Evolutionary conservation across 768 basidiomycete genomes (phyloP).

Genomic region (Suillus alpinus): DNA sequence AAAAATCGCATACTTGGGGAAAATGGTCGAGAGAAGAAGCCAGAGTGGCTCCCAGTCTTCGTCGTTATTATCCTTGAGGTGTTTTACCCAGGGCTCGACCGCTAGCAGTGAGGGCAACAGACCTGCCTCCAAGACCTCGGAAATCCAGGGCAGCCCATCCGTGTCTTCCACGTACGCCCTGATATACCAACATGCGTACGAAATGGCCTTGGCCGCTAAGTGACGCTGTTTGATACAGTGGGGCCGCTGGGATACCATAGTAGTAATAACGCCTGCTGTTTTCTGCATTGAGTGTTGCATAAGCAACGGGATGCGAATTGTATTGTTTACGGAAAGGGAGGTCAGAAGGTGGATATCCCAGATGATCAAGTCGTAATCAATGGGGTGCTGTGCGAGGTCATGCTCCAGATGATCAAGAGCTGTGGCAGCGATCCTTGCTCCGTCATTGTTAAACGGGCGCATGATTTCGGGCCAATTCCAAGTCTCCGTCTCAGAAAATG

Average conservation of each 20-base stretch:
- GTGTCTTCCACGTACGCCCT: slow-evolving; percentile 25
- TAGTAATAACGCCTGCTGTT: slow-evolving; percentile 15
- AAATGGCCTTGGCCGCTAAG: slow-evolving; percentile 24
- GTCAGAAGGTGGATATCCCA: slow-evolving; percentile 31
- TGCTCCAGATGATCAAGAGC: slow-evolving; percentile 24
- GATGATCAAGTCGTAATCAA: slow-evolving; percentile 25
- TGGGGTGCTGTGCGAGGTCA: slow-evolving; percentile 17
- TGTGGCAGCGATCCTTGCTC: slow-evolving; percentile 17
- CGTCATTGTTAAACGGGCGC: slow-evolving; percentile 18
- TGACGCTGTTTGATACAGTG: not conserved
- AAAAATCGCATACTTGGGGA: slow-evolving; percentile 27
- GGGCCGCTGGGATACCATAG: slow-evolving; percentile 12
- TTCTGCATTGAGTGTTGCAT: slow-evolving; percentile 19
- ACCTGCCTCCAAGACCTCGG: slow-evolving; percentile 22
- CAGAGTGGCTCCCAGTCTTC: slow-evolving; percentile 30
- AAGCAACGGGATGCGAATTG: slow-evolving; percentile 22
- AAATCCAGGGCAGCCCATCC: slow-evolving; percentile 25
- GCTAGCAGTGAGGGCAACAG: slow-evolving; percentile 24
- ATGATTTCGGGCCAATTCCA: slow-evolving; percentile 29
- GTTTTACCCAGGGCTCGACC: slow-evolving; percentile 23
- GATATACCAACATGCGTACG: slow-evolving; percentile 29
- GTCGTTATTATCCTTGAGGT: slow-evolving; percentile 14
- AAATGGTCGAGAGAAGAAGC: slow-evolving; percentile 20
- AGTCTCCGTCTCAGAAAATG: slow-evolving; percentile 19
- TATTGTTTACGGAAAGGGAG: slow-evolving; percentile 21